A percentile compares a stretch with the other conserved stretches of the same genome.
Evolutionary conservation across 805 yeast genomes (phyloP).

Genomic region (Wickerhamiella parazyma): DNA sequence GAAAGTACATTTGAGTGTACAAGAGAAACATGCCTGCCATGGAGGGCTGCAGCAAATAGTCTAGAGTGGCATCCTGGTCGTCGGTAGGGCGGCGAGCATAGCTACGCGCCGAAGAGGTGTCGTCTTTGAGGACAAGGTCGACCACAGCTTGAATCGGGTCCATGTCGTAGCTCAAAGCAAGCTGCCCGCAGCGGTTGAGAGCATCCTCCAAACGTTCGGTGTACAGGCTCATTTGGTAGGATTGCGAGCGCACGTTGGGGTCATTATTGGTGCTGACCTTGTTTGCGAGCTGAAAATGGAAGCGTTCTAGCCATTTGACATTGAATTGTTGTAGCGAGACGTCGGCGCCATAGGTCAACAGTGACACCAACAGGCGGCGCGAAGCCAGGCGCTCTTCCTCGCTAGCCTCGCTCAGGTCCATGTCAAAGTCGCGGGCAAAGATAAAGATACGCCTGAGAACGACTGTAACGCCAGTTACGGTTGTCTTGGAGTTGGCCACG

Average conservation of each 20-base stretch:
- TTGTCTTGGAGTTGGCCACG: constrained; percentile 33
- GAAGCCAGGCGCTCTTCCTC: constrained; percentile 36
- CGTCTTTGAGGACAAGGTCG: constrained; percentile 13
- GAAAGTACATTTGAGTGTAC: constrained; percentile 24
- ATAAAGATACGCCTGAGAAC: constrained; percentile 48
- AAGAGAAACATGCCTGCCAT: constrained; percentile 25
- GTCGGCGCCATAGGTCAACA: constrained; percentile 41
- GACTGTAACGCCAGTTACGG: constrained; percentile 28
- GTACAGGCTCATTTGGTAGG: constrained; percentile 21
- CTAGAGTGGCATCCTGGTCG: constrained; percentile 23
- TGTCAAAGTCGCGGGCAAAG: constrained; percentile 40
- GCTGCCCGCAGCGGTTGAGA: constrained; percentile 31
- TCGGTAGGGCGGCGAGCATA: constrained; percentile 17
- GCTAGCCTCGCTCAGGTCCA: constrained; percentile 22
- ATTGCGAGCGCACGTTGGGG: constrained; percentile 18
- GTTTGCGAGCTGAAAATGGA: constrained; percentile 24
- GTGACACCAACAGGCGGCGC: constrained; percentile 48
- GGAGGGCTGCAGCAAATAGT: constrained; percentile 18
- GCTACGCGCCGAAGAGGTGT: constrained; percentile 11
- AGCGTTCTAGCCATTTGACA: constrained; percentile 24
- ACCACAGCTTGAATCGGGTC: constrained; percentile 28
- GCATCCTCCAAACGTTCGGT: constrained; percentile 24
- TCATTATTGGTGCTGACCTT: constrained; percentile 20
- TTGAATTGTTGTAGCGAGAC: constrained; percentile 25
- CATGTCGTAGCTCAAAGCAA: constrained; percentile 56